Conservation (phyloP, 495 filamentous ascomycete genomes). For the Hyphodiscus hymeniophilus region DNA sequence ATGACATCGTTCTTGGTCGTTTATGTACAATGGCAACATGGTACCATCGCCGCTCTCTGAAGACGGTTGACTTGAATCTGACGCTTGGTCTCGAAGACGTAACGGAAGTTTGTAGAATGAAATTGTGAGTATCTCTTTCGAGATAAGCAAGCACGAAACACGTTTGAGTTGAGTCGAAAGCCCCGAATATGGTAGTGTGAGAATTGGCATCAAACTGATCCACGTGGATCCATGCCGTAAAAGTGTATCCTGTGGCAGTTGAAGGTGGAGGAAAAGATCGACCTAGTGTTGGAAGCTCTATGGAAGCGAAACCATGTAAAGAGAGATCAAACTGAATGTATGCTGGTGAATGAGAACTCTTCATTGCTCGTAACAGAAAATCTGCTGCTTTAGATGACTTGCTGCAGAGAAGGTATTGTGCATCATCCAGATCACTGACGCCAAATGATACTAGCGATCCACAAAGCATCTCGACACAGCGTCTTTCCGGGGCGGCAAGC, state of each 20-base stretch:
- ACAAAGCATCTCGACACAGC: conserved; percentile 52
- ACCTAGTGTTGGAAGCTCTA: conserved; percentile 78
- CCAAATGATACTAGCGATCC: conserved; percentile 56
- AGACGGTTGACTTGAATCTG: conserved; percentile 75
- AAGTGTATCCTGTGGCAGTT: conserved; percentile 72
- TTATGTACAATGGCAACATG: conserved; percentile 83
- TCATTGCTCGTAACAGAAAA: conserved; percentile 67
- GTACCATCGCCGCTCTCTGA: conserved; percentile 76
- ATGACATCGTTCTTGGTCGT: conserved; percentile 55
- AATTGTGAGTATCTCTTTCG: conserved; percentile 88
- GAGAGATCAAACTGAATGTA: conserved; percentile 94
- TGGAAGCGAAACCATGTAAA: conserved; percentile 73
- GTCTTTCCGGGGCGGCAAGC: conserved; percentile 42
- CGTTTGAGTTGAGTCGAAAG: conserved; percentile 84
- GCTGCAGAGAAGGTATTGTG: conserved; percentile 62
- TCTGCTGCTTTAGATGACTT: conserved; percentile 53
- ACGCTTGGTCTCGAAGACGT: conserved; percentile 80
- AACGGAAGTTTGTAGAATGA: conserved; percentile 94
- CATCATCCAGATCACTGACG: conserved; percentile 68
- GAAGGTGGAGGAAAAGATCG: conserved; percentile 71
- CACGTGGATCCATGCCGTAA: conserved; percentile 79
- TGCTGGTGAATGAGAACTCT: conserved; percentile 63
- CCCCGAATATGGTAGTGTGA: conserved; percentile 93
- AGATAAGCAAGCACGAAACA: conserved; percentile 93
- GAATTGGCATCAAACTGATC: conserved; percentile 75